Evolutionary conservation across 208 protist genomes (phyloP).

Genomic region (Trypanosoma rangeli): DNA sequence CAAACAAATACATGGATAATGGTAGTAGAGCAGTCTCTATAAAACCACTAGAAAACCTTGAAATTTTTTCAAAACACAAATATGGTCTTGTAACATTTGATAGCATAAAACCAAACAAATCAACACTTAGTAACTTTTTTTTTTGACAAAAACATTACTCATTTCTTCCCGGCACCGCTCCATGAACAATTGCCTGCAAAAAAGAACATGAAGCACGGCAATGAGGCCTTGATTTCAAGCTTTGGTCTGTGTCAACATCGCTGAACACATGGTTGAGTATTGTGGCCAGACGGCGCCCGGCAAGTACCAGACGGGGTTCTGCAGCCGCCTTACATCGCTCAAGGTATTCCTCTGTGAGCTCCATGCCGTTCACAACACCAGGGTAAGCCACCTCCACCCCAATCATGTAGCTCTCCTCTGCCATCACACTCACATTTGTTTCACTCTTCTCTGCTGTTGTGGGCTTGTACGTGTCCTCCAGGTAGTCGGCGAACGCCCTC

Average conservation of each 20-base stretch:
- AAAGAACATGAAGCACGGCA: not conserved
- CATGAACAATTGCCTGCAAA: not conserved
- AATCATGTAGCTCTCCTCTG: conserved; percentile 57
- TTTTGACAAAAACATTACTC: not conserved
- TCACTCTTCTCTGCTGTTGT: conserved; percentile 19
- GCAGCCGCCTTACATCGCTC: conserved; percentile 43
- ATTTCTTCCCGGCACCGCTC: not conserved
- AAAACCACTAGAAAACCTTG: too few relatives aligned
- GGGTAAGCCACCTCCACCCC: conserved; percentile 74
- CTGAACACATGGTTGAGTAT: conserved; percentile 41
- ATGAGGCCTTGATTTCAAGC: not conserved
- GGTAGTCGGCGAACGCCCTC: conserved; percentile 37
- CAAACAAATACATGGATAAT: not conserved
- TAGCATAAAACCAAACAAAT: too few relatives aligned
- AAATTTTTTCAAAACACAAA: too few relatives aligned
- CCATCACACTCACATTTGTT: conserved; percentile 34
- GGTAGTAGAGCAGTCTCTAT: not conserved
- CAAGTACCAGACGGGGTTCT: conserved; percentile 57
- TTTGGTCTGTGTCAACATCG: not conserved
- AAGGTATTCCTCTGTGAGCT: conserved; percentile 51
- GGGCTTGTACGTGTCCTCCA: conserved; percentile 67
- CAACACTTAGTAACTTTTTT: too few relatives aligned
- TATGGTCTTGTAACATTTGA: too few relatives aligned
- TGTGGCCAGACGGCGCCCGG: conserved; percentile 66
- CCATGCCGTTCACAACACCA: conserved; percentile 31